A percentile compares a stretch with the other conserved stretches of the same genome.
These are phyloP conservation scores for Penicillium pulvis DNA, from an alignment of 495 filamentous ascomycete species.

Conservation along the genomic window DNA sequence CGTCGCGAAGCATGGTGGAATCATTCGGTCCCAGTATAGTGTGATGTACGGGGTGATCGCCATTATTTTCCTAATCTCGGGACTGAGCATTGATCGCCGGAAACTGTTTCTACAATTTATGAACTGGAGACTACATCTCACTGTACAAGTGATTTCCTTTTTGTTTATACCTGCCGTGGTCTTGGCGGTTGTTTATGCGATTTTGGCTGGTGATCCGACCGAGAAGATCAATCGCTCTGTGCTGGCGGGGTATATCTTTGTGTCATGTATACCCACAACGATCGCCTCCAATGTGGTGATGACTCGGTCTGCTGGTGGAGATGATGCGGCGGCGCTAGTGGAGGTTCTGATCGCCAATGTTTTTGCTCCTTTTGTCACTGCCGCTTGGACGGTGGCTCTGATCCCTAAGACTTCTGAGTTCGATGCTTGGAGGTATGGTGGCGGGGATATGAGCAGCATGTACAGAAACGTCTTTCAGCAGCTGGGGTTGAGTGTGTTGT, in stretches of 20 bases:
- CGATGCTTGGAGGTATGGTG: conserved; percentile 46
- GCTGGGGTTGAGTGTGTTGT: conserved; percentile 49
- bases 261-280: conserved; percentile 59
- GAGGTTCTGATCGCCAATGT: conserved; percentile 59
- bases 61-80: conserved; percentile 57
- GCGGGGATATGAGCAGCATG: conserved; percentile 48
- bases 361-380: conserved; percentile 53
- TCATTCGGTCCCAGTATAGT: conserved; percentile 55
- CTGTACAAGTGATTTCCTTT: conserved; percentile 55
- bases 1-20: conserved; percentile 54
- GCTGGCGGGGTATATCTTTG: conserved; percentile 55
- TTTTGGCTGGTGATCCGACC: conserved; percentile 46
- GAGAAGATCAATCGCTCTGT: conserved; percentile 50
- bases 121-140: conserved; percentile 55
- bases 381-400: conserved; percentile 52
- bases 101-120: conserved; percentile 51
- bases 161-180: conserved; percentile 51
- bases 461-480: conserved; percentile 56
- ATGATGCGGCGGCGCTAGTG: conserved; percentile 56
- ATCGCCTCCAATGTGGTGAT: conserved; percentile 62
- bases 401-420: conserved; percentile 47
- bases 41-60: conserved; percentile 56
- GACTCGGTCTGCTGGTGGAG: conserved; percentile 55
- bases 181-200: conserved; percentile 47
- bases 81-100: conserved; percentile 53